Conservation (phyloP, 495 filamentous ascomycete genomes). For the Xylaria curta region DNA sequence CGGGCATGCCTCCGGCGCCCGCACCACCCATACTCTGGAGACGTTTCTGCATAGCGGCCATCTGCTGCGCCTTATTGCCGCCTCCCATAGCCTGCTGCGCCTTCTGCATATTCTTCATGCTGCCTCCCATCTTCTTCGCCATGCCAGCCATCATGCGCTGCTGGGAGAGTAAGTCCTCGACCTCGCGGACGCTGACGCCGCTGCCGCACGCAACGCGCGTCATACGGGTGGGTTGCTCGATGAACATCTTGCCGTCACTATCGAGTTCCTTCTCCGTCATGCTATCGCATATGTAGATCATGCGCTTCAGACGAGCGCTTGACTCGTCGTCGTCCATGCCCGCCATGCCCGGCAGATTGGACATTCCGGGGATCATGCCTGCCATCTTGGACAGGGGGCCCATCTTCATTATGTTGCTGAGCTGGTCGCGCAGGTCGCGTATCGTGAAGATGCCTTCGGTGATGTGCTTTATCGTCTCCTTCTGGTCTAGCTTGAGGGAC, state of each 20-base stretch:
- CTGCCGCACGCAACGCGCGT: slow-evolving; percentile 88
- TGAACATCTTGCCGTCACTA: slow-evolving; percentile 90
- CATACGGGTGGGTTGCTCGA: slow-evolving; percentile 92
- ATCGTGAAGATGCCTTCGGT: slow-evolving; percentile 95
- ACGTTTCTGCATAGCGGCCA: slow-evolving; percentile 97
- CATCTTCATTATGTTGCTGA: slow-evolving; percentile 99
- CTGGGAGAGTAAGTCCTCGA: slow-evolving; percentile 96
- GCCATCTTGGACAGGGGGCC: slow-evolving; percentile 96
- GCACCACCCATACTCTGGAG: slow-evolving; percentile 87
- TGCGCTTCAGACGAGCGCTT: slow-evolving; percentile 87
- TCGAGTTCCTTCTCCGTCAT: slow-evolving; percentile 97
- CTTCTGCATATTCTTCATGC: slow-evolving; percentile 94
- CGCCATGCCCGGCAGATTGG: slow-evolving; percentile 76
- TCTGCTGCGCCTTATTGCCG: slow-evolving; percentile 84
- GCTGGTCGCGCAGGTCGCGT: slow-evolving; percentile 92
- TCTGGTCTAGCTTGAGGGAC: slow-evolving; percentile 93
- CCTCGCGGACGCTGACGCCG: slow-evolving; percentile 90
- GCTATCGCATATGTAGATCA: slow-evolving; percentile 98
- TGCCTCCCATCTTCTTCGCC: slow-evolving; percentile 98
- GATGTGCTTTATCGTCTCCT: slow-evolving; percentile 99
- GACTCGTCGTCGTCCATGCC: slow-evolving; percentile 98
- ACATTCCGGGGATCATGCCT: slow-evolving; percentile 96
- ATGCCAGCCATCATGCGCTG: slow-evolving; percentile 99
- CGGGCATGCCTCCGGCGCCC: slow-evolving; percentile 69
- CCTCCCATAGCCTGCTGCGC: slow-evolving; percentile 91